A percentile compares a stretch with the other conserved stretches of the same genome.
These are phyloP conservation scores for Pachyrhizus erosus DNA, from an alignment of 306 rosid species.

Conservation along the genomic window DNA sequence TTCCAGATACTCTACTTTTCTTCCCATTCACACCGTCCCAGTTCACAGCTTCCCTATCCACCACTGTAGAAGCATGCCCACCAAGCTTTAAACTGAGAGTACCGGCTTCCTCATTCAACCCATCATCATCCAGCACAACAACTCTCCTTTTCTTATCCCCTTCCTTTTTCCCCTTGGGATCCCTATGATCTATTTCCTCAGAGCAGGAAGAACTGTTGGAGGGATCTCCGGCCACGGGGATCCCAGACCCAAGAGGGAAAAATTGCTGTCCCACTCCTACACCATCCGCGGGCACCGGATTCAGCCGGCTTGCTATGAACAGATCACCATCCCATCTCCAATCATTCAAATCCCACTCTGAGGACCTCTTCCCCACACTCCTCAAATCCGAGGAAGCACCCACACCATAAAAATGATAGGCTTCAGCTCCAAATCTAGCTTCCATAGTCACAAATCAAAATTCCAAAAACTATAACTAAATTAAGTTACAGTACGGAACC, in stretches of 20 bases:
- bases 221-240: conserved; percentile 59
- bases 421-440: conserved; percentile 65
- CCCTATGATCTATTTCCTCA: conserved; percentile 64
- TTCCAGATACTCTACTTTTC: conserved; percentile 73
- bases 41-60: conserved; percentile 63
- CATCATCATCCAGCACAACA: conserved; percentile 60
- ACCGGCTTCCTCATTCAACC: conserved; percentile 60
- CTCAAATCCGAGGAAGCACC: conserved; percentile 31
- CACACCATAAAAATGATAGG: conserved; percentile 51
- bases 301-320: conserved; percentile 65
- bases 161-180: conserved; percentile 64
- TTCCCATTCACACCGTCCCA: conserved; percentile 68
- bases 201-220: conserved; percentile 83
- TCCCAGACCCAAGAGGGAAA: conserved; percentile 66
- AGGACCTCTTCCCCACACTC: conserved; percentile 52
- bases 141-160: conserved; percentile 77
- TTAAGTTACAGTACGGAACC: conserved; percentile 33
- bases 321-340: conserved; percentile 96
- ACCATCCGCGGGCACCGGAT: conserved; percentile 55
- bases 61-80: conserved; percentile 54
- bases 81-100: conserved; percentile 70
- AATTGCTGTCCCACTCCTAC: conserved; percentile 61
- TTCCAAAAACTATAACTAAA: neutral
- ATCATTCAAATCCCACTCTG: conserved; percentile 82
- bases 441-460: conserved; percentile 57